phyloP scores from a whole-genome alignment of 768 basidiomycete genomes.

The Termitomyces sp. region DNA sequence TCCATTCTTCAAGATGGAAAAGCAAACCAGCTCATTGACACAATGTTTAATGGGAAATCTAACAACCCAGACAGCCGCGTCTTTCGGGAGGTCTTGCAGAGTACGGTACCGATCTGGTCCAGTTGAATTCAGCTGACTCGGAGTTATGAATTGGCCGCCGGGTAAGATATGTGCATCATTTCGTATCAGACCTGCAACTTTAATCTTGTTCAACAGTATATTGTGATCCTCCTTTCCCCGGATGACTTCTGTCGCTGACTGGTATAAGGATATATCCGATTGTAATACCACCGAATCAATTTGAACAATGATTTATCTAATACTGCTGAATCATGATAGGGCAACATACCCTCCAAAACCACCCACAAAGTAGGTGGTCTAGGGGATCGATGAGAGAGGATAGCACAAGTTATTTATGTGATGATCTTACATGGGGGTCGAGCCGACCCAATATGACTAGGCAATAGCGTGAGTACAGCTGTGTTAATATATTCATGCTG shows the following conservation, averaged over 20 bases:
- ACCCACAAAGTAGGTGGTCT: background rate
- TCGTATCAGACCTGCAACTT: background rate
- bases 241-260: conserved; percentile 13
- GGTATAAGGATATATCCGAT: conserved; percentile 48
- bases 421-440: background rate
- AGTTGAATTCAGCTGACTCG: background rate
- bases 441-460: background rate
- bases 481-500: background rate
- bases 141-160: background rate
- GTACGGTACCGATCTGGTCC: background rate
- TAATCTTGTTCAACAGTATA: background rate
- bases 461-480: background rate
- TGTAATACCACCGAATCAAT: conserved; percentile 35
- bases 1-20: conserved; percentile 20
- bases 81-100: conserved; percentile 9
- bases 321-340: background rate
- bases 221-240: background rate
- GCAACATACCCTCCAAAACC: background rate
- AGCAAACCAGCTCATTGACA: conserved; percentile 21
- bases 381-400: background rate
- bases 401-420: too few species aligned
- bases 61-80: background rate
- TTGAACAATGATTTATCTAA: background rate
- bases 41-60: conserved; percentile 18
- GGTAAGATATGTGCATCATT: background rate